Evolutionary conservation across 768 basidiomycete genomes (phyloP), one percentile per base, ranked within the genome.

Genomic region (Tulasnella sp.): DNA sequence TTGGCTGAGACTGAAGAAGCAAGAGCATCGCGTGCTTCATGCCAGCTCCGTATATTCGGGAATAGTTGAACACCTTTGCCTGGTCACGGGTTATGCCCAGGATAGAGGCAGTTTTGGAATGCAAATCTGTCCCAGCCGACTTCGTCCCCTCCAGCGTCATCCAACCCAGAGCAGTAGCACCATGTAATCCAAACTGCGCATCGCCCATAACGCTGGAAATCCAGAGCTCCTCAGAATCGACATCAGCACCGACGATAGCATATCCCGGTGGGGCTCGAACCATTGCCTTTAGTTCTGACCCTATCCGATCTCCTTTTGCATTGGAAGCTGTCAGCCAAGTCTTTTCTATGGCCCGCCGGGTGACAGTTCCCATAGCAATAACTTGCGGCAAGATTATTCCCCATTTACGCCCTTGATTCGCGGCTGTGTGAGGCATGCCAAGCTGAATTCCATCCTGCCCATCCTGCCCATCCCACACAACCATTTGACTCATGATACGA

Each of bases 91-190:
- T 86, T 57, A 92, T 92, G 15, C 87, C 86, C 33, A 98, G 70
- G 60, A 98, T 98, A 53, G 67, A 77, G 9, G 93, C 95, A 1
- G 92, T 93, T 69, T 95, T 95, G 9, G 92, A 96, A 61, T 96
- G 93, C 27, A 99, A 67, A 67, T 99, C 93, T 5, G 93, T 98
- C 4, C 91, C 91, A 0, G 84, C 82, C 0, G 81, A 74, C 66
- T 98, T 98, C 13, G 92, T 93, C 1, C 95, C 92, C 64, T 98
- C 95, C 25, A 99, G 74, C 13, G 92, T 96, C 93, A 99, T 98
- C 93, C 93, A 98, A 3, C 95, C 93, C 37, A 99, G 79, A 1
- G 93, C 91, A 2, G 91, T 92, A 9, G 91, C 89, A 9, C 93
- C 93, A 58, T 99, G 92, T 52, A 93, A 64, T 7, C 93, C 95